Conservation (phyloP, 768 basidiomycete species). For the Leccinellum rugosiceps region DNA sequence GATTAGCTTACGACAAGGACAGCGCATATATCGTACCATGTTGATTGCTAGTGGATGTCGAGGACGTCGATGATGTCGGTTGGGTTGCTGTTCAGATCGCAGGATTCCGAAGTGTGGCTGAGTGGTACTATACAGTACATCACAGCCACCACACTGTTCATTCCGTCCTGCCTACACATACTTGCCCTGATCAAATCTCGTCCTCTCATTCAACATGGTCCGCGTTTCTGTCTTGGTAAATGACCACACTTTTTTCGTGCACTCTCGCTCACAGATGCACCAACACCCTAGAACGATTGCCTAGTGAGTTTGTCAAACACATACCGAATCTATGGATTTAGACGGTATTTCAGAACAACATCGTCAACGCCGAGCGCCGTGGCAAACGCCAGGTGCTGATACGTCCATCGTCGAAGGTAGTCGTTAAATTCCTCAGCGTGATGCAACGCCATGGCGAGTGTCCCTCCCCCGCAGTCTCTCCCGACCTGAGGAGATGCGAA, state of each 20-base stretch:
- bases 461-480: not conserved
- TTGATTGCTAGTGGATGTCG: constrained; percentile 29
- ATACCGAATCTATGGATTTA: not conserved
- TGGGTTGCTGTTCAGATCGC: constrained; percentile 2
- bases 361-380: constrained; percentile 98
- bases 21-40: constrained; percentile 42
- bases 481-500: not conserved
- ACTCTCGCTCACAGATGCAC: constrained; percentile 1
- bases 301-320: constrained; percentile 33
- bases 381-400: constrained; percentile 99
- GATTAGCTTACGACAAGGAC: constrained; percentile 12
- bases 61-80: constrained; percentile 24
- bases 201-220: constrained; percentile 57
- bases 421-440: constrained; percentile 95
- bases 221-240: constrained; percentile 78
- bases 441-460: constrained; percentile 97
- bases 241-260: constrained; percentile 3
- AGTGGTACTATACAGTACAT: constrained; percentile 23
- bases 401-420: constrained; percentile 95
- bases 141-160: constrained; percentile 22
- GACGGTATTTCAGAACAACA: constrained; percentile 70
- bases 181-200: not conserved
- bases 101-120: constrained; percentile 25
- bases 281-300: constrained; percentile 50
- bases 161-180: not conserved